phyloP scores from a whole-genome alignment of 2,329 filamentous ascomycete species.

The Colletotrichum abscissum region DNA sequence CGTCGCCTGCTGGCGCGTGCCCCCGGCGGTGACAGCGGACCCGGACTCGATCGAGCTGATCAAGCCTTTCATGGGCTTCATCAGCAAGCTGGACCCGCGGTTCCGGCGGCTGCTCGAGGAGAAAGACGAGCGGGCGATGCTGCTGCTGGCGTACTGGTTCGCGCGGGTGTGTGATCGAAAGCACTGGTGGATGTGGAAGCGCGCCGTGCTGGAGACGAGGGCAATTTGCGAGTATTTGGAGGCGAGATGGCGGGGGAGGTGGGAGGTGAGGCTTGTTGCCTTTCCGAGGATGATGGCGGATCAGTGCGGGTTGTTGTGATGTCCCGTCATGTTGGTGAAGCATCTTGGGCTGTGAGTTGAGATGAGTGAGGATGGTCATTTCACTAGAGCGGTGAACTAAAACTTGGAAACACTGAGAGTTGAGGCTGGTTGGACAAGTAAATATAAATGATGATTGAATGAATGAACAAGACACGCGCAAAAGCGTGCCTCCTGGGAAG shows the following conservation, averaged over 20 bases:
- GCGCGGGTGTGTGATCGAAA: constrained; percentile 54
- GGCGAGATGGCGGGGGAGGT: neutral
- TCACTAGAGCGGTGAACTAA: too few species aligned
- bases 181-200: constrained; percentile 60
- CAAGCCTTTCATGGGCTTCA: constrained; percentile 58
- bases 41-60: constrained; percentile 36
- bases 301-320: neutral
- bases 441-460: neutral
- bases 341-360: too few species aligned
- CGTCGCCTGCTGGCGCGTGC: neutral
- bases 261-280: neutral
- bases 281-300: constrained; percentile 9
- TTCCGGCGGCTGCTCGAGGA: constrained; percentile 57
- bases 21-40: neutral
- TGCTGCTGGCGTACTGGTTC: constrained; percentile 69
- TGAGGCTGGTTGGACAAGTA: neutral
- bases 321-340: too few species aligned
- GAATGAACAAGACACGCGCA: neutral
- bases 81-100: constrained; percentile 54
- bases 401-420: too few species aligned
- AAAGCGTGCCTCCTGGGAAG: neutral
- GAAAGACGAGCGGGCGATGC: constrained; percentile 64
- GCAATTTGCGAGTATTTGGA: constrained; percentile 58
- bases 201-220: constrained; percentile 59
- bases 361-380: too few species aligned